Evolutionary conservation across 2,329 filamentous ascomycete genomes (phyloP), one percentile per base, ranked within the genome.

Genomic region (Magnaporthales sp.): DNA sequence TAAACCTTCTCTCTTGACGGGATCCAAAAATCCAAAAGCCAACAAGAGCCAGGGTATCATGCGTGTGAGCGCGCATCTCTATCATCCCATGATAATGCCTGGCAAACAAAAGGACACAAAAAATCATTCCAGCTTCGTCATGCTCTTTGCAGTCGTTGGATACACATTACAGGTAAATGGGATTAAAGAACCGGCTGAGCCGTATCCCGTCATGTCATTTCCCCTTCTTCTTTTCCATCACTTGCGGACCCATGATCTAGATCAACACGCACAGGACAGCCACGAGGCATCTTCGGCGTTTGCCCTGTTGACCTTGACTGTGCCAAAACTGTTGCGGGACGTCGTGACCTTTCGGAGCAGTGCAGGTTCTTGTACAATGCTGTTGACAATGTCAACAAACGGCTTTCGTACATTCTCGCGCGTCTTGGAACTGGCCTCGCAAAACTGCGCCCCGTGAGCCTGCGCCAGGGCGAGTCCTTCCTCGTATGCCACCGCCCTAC

Each of bases 361-460:
- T 54, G 79, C 75, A 0, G 80, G 80, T 56, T 75, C 79, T 67
- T 77, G 77, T 29, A 84, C 78, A 68, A 86, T 81, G 68, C 74
- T 75, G 69, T 83, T 80, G 30, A 86, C 81, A 62, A 84, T 77
- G 65, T 84, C 82, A 62, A 83, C 74, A 72, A 86, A 86, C 22
- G 82, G 80, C 71, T 75, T 76, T 68, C 79, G 75, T 26, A 85
- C 79, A 71, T 84, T 81, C 71, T 84, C 80, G 63, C 81, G 76
- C 27, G 83, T 84, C 76, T 83, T 83, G 61, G 81, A 78, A 72
- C 83, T 85, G 60, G 80, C 81, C 74, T 86, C 84, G 69, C 82
- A 84, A 73, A 85, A 86, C 7, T 75, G 74, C 3, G 78, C 79
- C 13, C 78, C 79, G 66, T 82, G 78, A 13, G 77, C 76, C 63